These are phyloP conservation scores for Entomortierella parvispora DNA, from an alignment of 192 early-diverging fungal species.

Conservation along the genomic window DNA sequence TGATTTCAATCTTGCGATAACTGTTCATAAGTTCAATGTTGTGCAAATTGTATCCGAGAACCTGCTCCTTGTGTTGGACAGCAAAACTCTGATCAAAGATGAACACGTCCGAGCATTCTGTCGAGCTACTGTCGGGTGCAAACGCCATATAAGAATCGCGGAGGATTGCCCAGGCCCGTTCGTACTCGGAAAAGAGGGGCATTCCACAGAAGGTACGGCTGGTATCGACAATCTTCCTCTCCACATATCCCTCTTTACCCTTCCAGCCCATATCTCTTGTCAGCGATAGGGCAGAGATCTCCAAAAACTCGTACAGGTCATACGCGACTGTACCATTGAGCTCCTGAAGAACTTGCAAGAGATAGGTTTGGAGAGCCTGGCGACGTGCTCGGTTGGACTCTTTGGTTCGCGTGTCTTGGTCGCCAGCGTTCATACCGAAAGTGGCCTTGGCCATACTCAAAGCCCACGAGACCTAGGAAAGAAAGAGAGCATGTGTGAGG, in stretches of 20 bases:
- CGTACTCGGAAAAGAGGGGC: conserved; percentile 52
- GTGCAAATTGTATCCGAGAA: conserved; percentile 55
- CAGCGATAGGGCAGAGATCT: conserved; percentile 76
- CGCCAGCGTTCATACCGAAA: conserved; percentile 17
- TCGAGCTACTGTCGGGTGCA: conserved; percentile 48
- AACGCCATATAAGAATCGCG: conserved; percentile 75
- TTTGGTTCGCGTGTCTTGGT: conserved; percentile 26
- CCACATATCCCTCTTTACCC: conserved; percentile 81
- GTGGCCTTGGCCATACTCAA: conserved; percentile 21
- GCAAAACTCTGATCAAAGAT: conserved; percentile 57
- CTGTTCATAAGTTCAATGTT: conserved; percentile 66
- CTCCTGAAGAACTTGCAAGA: conserved; percentile 65
- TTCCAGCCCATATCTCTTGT: conserved; percentile 85
- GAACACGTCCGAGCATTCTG: conserved; percentile 54
- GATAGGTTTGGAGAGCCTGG: conserved; percentile 67
- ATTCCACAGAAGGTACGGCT: conserved; percentile 55
- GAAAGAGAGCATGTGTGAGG: no score
- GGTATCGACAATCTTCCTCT: conserved; percentile 67
- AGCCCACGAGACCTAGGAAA: conserved; percentile 32
- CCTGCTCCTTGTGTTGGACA: conserved; percentile 14
- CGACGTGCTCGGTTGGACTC: conserved; percentile 62
- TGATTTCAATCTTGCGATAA: conserved; percentile 70
- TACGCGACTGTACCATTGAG: conserved; percentile 71
- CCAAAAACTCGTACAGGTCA: conserved; percentile 82
- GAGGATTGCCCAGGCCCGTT: conserved; percentile 74